A percentile compares a stretch with the other conserved stretches of the same genome.
phyloP scores from a whole-genome alignment of 768 basidiomycete species.

The Clitopilus passeckerianus region DNA sequence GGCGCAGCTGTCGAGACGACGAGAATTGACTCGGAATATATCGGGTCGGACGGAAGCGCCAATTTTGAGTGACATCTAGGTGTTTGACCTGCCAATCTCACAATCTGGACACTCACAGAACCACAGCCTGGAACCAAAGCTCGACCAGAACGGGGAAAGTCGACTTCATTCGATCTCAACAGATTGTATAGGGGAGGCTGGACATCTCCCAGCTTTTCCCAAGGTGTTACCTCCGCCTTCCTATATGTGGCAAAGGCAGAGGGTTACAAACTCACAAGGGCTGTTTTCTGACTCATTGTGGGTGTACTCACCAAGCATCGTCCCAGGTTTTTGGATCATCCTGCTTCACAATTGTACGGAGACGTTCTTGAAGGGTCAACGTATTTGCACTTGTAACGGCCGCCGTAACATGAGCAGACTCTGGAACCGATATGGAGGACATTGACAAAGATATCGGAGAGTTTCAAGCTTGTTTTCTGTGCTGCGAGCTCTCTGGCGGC shows the following conservation, averaged over 20 bases:
- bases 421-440: background rate
- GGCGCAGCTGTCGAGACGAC: constrained; percentile 12
- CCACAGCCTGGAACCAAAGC: constrained; percentile 44
- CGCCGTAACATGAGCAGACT: background rate
- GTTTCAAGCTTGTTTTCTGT: background rate
- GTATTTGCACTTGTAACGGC: background rate
- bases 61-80: background rate
- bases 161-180: constrained; percentile 37
- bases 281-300: background rate
- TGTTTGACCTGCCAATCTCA: background rate
- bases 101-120: constrained; percentile 14
- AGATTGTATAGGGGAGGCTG: constrained; percentile 56
- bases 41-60: background rate
- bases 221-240: constrained; percentile 48
- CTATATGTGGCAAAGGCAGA: constrained; percentile 16
- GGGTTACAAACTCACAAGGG: background rate
- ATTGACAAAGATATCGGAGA: background rate
- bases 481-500: background rate
- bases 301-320: constrained; percentile 8
- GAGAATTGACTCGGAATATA: background rate
- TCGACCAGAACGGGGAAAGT: constrained; percentile 29
- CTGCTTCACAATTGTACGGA: constrained; percentile 8
- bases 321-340: constrained; percentile 14
- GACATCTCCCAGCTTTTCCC: constrained; percentile 45
- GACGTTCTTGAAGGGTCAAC: background rate